phyloP scores from a whole-genome alignment of 306 rosid species.

The Rosa multiflora region DNA sequence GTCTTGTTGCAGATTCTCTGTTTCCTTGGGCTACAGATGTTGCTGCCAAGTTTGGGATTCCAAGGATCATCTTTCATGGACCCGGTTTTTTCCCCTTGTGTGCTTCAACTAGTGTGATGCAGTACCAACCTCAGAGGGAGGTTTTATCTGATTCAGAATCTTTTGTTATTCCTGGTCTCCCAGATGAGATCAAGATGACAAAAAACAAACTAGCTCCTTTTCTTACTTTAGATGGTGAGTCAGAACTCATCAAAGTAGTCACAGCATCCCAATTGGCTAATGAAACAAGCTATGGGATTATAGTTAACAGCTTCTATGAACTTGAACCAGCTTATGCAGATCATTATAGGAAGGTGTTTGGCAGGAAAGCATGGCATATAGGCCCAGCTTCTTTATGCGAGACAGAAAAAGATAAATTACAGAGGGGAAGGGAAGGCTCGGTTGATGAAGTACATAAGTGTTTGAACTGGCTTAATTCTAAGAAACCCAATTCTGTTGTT shows the following conservation, averaged over 20 bases:
- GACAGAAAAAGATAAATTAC: not conserved
- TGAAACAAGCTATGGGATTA: constrained; percentile 39
- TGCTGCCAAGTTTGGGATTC: constrained; percentile 22
- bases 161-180: constrained; percentile 9
- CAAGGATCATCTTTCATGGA: constrained; percentile 14
- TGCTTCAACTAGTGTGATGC: not conserved
- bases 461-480: constrained; percentile 37
- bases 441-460: constrained; percentile 23
- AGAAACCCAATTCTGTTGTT: constrained; percentile 33
- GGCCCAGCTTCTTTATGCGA: constrained; percentile 30
- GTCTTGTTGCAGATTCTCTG: not conserved
- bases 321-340: constrained; percentile 8
- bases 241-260: not conserved
- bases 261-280: constrained; percentile 28
- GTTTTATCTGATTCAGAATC: constrained; percentile 9
- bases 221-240: not conserved
- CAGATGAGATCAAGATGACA: not conserved
- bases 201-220: not conserved
- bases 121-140: not conserved
- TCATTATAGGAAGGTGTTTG: constrained; percentile 1
- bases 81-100: constrained; percentile 8
- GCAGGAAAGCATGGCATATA: constrained; percentile 27
- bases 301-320: constrained; percentile 32
- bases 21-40: constrained; percentile 17
- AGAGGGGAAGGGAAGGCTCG: constrained; percentile 26